These are phyloP conservation scores for Yamadazyma diospyri DNA, from an alignment of 1,139 yeast species.

Conservation along the genomic window DNA sequence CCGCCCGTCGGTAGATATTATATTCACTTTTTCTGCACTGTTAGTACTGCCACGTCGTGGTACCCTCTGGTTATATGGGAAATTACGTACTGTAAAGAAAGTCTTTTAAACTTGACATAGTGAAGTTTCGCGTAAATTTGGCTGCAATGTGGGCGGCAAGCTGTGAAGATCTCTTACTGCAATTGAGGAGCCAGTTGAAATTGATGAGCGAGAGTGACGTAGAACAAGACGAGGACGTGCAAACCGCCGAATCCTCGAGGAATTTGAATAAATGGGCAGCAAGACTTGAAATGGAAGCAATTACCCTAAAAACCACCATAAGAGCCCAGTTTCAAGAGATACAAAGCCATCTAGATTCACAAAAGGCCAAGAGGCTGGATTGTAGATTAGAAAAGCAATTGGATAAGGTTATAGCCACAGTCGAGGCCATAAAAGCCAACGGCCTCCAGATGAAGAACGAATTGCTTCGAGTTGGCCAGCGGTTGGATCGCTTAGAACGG, in stretches of 20 bases:
- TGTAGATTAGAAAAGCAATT: too few relatives aligned
- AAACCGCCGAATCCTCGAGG: background rate
- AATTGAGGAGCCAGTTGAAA: background rate
- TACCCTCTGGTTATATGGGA: background rate
- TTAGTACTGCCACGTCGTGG: conserved; percentile 21
- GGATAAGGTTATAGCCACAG: too few relatives aligned
- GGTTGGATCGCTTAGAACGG: too few relatives aligned
- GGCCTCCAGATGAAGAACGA: too few relatives aligned
- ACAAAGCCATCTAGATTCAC: too few relatives aligned
- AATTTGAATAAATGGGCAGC: conserved; percentile 25
- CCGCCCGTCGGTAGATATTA: conserved; percentile 83
- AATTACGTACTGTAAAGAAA: conserved; percentile 38
- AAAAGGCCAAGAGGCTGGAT: too few relatives aligned
- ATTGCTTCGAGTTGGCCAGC: too few relatives aligned
- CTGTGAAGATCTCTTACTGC: background rate
- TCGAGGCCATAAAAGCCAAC: too few relatives aligned
- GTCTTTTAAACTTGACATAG: conserved; percentile 33
- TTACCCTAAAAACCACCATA: conserved; percentile 21
- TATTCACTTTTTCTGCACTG: conserved; percentile 53
- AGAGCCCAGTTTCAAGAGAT: too few relatives aligned
- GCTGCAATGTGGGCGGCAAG: conserved; percentile 9
- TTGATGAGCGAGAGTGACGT: background rate
- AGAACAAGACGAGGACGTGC: too few relatives aligned
- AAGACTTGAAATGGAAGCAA: conserved; percentile 29
- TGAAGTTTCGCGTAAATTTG: conserved; percentile 7